A percentile compares a stretch with the other conserved stretches of the same genome.
Evolutionary conservation across 2,329 filamentous ascomycete genomes (phyloP).

Genomic region (Dothidotthia symphoricarpi): DNA sequence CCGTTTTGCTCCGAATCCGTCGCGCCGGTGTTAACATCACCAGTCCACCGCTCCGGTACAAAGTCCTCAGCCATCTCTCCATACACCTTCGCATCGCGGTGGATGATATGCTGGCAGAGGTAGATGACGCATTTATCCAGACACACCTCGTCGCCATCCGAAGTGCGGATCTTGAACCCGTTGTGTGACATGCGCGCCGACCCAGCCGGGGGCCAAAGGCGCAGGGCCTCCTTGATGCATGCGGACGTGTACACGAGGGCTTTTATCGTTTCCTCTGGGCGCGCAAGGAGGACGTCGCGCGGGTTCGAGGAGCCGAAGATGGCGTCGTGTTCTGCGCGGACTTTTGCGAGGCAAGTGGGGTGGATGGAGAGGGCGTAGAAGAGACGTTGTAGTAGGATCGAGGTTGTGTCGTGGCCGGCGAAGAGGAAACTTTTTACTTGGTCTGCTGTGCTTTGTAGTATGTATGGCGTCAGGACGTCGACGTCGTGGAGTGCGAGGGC

Average conservation of each 20-base stretch:
- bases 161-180: slow-evolving; percentile 45
- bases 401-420: slow-evolving; percentile 50
- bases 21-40: slow-evolving; percentile 30
- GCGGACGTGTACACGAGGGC: slow-evolving; percentile 53
- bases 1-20: slow-evolving; percentile 14
- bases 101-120: slow-evolving; percentile 43
- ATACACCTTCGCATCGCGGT: slow-evolving; percentile 36
- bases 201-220: slow-evolving; percentile 53
- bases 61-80: slow-evolving; percentile 34
- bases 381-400: slow-evolving; percentile 32
- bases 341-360: slow-evolving; percentile 28
- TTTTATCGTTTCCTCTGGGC: slow-evolving; percentile 51
- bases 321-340: slow-evolving; percentile 52
- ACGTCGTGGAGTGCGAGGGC: slow-evolving; percentile 35
- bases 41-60: slow-evolving; percentile 41
- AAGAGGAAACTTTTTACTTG: slow-evolving; percentile 48
- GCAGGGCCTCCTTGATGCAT: slow-evolving; percentile 55
- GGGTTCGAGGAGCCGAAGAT: slow-evolving; percentile 51
- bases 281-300: slow-evolving; percentile 42
- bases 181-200: slow-evolving; percentile 43
- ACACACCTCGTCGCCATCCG: slow-evolving; percentile 45
- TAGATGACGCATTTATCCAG: slow-evolving; percentile 49
- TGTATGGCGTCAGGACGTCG: slow-evolving; percentile 36
- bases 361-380: slow-evolving; percentile 36
- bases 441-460: slow-evolving; percentile 41